phyloP scores from a whole-genome alignment of 768 basidiomycete species.

The Suillus tomentosus region DNA sequence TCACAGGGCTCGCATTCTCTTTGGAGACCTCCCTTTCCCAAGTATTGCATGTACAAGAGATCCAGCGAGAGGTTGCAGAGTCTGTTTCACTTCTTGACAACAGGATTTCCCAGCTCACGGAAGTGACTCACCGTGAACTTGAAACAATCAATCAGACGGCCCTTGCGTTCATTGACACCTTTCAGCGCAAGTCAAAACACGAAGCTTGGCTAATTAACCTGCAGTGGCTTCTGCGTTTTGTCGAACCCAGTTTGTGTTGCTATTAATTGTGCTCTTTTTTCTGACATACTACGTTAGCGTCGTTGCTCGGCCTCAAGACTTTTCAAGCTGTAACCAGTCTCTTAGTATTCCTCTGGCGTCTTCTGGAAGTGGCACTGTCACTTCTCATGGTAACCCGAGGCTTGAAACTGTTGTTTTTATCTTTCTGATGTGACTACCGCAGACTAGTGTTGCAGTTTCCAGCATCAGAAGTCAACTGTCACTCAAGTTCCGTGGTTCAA shows the following conservation, averaged over 20 bases:
- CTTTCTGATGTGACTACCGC: background rate
- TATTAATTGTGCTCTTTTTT: background rate
- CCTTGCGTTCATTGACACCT: constrained; percentile 26
- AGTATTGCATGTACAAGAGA: constrained; percentile 33
- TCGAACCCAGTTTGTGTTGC: constrained; percentile 28
- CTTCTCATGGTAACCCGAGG: constrained; percentile 42
- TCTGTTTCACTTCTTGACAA: constrained; percentile 39
- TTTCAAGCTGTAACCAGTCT: constrained; percentile 29
- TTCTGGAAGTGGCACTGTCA: constrained; percentile 38
- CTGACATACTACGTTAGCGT: background rate
- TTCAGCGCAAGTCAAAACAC: constrained; percentile 4
- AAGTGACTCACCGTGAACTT: constrained; percentile 44
- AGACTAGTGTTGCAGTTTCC: constrained; percentile 41
- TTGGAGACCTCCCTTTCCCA: constrained; percentile 35
- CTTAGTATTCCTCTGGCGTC: constrained; percentile 31
- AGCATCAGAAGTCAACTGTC: constrained; percentile 29
- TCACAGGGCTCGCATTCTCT: constrained; percentile 17
- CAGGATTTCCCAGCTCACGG: constrained; percentile 40
- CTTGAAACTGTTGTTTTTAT: constrained; percentile 6
- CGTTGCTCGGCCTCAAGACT: constrained; percentile 27
- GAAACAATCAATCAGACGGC: constrained; percentile 50
- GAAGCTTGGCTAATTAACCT: constrained; percentile 3
- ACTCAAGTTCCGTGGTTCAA: constrained; percentile 12
- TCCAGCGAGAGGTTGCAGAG: constrained; percentile 39
- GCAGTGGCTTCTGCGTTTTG: constrained; percentile 23